Evolutionary conservation across 2,329 filamentous ascomycete genomes (phyloP).

Genomic region (Alternaria gaisen): DNA sequence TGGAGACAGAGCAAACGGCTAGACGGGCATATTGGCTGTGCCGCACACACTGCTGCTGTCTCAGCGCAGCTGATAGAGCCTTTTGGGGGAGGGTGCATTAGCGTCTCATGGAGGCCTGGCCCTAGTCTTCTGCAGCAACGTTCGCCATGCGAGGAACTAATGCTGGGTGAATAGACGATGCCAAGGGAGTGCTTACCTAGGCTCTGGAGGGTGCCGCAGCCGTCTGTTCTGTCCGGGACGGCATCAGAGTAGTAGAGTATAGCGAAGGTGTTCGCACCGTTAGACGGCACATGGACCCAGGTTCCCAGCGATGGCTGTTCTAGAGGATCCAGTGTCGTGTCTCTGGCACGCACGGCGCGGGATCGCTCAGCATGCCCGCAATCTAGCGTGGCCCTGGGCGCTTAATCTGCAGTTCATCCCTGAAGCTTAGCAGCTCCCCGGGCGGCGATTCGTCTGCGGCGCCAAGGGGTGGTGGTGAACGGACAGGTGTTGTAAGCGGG

Average conservation of each 20-base stretch:
- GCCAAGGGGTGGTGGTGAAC: constrained; percentile 19
- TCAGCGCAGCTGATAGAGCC: constrained; percentile 26
- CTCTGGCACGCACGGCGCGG: constrained; percentile 22
- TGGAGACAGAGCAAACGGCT: constrained; percentile 24
- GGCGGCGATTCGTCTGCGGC: constrained; percentile 18
- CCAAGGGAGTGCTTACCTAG: constrained; percentile 1
- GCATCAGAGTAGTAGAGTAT: neutral
- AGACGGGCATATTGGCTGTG: constrained; percentile 28
- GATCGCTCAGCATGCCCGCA: constrained; percentile 16
- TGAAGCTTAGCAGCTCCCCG: constrained; percentile 11
- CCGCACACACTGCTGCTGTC: constrained; percentile 27
- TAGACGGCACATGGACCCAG: neutral
- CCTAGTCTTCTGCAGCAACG: constrained; percentile 20
- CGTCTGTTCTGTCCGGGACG: neutral
- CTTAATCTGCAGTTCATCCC: constrained; percentile 24
- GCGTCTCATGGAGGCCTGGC: constrained; percentile 24
- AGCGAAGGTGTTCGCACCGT: constrained; percentile 1
- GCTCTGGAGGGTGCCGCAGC: neutral
- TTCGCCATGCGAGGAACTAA: constrained; percentile 17
- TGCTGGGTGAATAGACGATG: constrained; percentile 17
- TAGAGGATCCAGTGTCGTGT: constrained; percentile 25
- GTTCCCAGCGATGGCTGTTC: constrained; percentile 2
- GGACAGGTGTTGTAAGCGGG: constrained; percentile 22
- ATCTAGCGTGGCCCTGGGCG: constrained; percentile 22
- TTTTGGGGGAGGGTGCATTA: constrained; percentile 34